Conservation (phyloP, 2,329 filamentous ascomycete species). For the Aspergillus quadricinctus region DNA sequence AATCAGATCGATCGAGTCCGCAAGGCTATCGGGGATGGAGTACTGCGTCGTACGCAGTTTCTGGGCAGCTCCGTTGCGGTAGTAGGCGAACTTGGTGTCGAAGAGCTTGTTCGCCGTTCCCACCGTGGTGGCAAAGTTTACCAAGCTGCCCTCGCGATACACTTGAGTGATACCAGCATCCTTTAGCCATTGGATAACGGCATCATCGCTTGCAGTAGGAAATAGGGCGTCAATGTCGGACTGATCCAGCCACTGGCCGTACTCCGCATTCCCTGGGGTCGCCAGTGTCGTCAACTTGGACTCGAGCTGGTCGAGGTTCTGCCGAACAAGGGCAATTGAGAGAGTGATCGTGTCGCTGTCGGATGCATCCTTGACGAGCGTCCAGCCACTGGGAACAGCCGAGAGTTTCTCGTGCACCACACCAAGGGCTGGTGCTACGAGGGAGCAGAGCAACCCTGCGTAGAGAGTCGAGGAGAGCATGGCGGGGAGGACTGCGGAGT, state of each 20-base stretch:
- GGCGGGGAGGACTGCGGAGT: background rate
- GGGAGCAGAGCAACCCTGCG: slow-evolving; percentile 16
- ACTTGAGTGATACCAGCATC: slow-evolving; percentile 34
- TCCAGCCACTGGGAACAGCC: slow-evolving; percentile 17
- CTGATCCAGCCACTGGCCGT: slow-evolving; percentile 48
- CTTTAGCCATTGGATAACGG: slow-evolving; percentile 45
- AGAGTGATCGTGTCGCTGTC: slow-evolving; percentile 12
- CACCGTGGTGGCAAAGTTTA: slow-evolving; percentile 43
- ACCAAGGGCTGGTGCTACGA: slow-evolving; percentile 16
- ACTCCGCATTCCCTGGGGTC: slow-evolving; percentile 44
- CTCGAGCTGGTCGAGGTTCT: slow-evolving; percentile 36
- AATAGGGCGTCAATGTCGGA: slow-evolving; percentile 43
- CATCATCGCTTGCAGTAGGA: slow-evolving; percentile 31
- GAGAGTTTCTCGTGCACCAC: slow-evolving; percentile 17
- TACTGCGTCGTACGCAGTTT: slow-evolving; percentile 43
- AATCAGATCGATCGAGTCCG: slow-evolving; percentile 43
- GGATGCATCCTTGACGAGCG: slow-evolving; percentile 11
- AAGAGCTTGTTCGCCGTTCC: slow-evolving; percentile 45
- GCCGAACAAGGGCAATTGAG: slow-evolving; percentile 19
- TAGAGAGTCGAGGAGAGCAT: slow-evolving; percentile 8
- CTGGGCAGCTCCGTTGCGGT: slow-evolving; percentile 36
- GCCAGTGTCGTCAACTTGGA: slow-evolving; percentile 39
- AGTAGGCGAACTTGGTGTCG: slow-evolving; percentile 46
- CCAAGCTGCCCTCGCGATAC: slow-evolving; percentile 36
- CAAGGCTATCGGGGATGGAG: slow-evolving; percentile 38